Conservation (phyloP, 352 stramenopile genomes). For the Hyaloperonospora brassicae region DNA sequence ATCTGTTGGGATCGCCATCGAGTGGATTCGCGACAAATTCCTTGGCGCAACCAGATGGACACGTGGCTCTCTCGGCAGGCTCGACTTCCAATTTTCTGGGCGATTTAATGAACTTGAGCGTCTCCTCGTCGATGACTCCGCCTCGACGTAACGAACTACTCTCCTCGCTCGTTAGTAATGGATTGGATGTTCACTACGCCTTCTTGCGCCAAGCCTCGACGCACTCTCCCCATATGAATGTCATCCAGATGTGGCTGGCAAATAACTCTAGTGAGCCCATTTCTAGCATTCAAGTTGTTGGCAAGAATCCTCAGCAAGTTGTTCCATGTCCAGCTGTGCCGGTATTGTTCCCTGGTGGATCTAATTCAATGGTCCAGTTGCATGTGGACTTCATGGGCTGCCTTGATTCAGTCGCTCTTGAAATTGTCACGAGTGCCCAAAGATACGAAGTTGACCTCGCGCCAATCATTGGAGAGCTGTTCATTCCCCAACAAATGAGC, state of each 20-base stretch:
- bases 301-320: constrained; percentile 38
- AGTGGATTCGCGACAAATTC: constrained; percentile 11
- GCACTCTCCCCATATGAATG: constrained; percentile 57
- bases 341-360: constrained; percentile 71
- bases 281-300: constrained; percentile 37
- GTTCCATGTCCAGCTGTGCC: constrained; percentile 77
- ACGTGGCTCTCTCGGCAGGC: constrained; percentile 8
- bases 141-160: constrained; percentile 43
- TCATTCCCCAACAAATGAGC: constrained; percentile 63
- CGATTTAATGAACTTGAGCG: constrained; percentile 58
- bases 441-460: constrained; percentile 51
- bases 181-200: constrained; percentile 56
- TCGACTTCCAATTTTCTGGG: constrained; percentile 29
- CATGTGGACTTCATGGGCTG: constrained; percentile 76
- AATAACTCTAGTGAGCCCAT: constrained; percentile 64
- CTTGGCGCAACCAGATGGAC: constrained; percentile 9
- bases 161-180: constrained; percentile 41
- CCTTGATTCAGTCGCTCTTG: constrained; percentile 56
- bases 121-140: constrained; percentile 31
- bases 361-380: constrained; percentile 65
- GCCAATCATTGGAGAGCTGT: constrained; percentile 54
- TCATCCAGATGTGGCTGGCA: constrained; percentile 59
- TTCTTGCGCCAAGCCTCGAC: constrained; percentile 56
- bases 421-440: constrained; percentile 48
- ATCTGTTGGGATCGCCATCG: constrained; percentile 33